Percentiles rank a stretch among this genome's conserved stretches.
These are phyloP conservation scores for Fusarium austroafricanum DNA, from an alignment of 2,329 filamentous ascomycete species.

Conservation along the genomic window DNA sequence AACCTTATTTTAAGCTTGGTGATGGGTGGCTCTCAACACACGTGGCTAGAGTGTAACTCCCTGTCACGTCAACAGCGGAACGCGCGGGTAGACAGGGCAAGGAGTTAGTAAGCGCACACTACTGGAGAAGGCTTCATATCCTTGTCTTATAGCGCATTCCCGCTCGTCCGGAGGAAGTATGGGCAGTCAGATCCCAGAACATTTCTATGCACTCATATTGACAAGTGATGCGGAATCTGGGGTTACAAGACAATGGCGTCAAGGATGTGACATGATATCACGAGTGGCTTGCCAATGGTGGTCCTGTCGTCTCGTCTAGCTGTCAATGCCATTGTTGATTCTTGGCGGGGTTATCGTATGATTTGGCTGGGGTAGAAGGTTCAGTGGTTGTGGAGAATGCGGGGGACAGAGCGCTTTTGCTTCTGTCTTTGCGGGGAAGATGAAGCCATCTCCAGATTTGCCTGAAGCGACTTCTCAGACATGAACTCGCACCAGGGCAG, in stretches of 20 bases:
- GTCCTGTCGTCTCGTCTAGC: neutral
- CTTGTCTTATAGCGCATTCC: neutral
- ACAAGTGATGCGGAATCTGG: neutral
- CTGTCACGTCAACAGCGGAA: neutral
- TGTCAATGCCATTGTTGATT: neutral
- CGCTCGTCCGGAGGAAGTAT: constrained; percentile 19
- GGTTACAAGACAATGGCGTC: neutral
- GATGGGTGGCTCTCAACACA: neutral
- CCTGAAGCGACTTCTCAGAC: neutral
- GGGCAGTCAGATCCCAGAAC: neutral
- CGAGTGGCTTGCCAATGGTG: constrained; percentile 3
- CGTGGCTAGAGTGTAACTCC: neutral
- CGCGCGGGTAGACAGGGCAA: neutral
- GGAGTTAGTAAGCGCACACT: neutral
- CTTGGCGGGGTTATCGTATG: constrained; percentile 7
- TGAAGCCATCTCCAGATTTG: constrained; percentile 11
- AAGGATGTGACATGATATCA: neutral
- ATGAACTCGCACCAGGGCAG: neutral
- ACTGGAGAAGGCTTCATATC: neutral
- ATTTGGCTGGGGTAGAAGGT: neutral
- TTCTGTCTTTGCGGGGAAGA: neutral
- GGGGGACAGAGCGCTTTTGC: neutral
- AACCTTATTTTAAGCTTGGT: neutral
- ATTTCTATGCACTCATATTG: neutral
- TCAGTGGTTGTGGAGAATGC: neutral